Evolutionary conservation across 306 rosid genomes (phyloP).

Genomic region (Cucumis cinereus): DNA sequence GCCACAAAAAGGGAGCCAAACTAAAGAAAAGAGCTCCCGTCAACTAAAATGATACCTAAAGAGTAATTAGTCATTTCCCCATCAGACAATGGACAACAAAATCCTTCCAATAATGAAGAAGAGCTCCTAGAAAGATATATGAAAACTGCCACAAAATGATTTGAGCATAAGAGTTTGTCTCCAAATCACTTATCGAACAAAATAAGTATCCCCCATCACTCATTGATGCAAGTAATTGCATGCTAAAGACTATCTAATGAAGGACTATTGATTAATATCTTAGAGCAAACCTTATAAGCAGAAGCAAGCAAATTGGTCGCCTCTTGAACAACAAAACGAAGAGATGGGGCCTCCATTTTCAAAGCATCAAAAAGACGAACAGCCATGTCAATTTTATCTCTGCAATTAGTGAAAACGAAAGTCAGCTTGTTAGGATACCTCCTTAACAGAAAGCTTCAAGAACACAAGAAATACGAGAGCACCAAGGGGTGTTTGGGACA

Average conservation of each 20-base stretch:
- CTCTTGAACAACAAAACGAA: constrained; percentile 74
- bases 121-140: background rate
- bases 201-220: background rate
- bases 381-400: constrained; percentile 83
- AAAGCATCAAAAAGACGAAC: constrained; percentile 72
- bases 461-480: too few species aligned
- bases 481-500: too few species aligned
- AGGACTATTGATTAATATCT: background rate
- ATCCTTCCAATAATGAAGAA: background rate
- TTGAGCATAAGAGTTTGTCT: background rate
- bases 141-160: background rate
- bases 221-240: background rate
- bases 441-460: too few species aligned
- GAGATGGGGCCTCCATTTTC: constrained; percentile 65
- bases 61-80: background rate
- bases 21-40: background rate
- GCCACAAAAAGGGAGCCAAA: background rate
- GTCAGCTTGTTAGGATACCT: background rate
- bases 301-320: constrained; percentile 75
- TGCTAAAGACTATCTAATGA: background rate
- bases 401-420: constrained; percentile 21
- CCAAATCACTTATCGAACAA: background rate
- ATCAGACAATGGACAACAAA: background rate
- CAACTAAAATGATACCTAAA: background rate
- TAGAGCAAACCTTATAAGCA: constrained; percentile 61